phyloP scores from a whole-genome alignment of 2,329 filamentous ascomycete species.

The Venturia nashicola region DNA sequence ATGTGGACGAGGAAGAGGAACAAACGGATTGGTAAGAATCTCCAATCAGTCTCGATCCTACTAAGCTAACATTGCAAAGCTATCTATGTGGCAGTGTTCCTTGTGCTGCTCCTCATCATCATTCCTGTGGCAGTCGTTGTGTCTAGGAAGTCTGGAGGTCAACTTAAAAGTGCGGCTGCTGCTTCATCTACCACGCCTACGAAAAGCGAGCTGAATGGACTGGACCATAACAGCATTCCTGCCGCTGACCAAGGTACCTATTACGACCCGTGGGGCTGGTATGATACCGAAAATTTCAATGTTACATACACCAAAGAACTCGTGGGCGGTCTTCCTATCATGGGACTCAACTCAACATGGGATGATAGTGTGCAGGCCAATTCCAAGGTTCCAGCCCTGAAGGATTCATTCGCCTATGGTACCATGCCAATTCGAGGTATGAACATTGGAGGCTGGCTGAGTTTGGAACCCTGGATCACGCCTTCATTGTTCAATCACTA shows the following conservation, averaged over 20 bases:
- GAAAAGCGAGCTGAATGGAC: conserved; percentile 33
- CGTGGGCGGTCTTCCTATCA: conserved; percentile 77
- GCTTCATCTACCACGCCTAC: conserved; percentile 13
- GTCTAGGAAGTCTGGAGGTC: conserved; percentile 29
- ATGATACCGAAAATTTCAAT: conserved; percentile 83
- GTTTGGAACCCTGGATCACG: conserved; percentile 88
- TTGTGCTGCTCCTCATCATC: conserved; percentile 32
- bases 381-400: conserved; percentile 63
- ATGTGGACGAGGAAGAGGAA: conserved; percentile 26
- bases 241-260: conserved; percentile 58
- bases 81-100: conserved; percentile 25
- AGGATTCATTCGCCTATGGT: conserved; percentile 67
- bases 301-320: conserved; percentile 79
- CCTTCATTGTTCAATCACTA: conserved; percentile 76
- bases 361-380: conserved; percentile 74
- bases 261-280: conserved; percentile 85
- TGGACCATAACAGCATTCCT: conserved; percentile 32
- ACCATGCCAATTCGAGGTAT: conserved; percentile 74
- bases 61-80: conserved; percentile 17
- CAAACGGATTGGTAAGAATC: conserved; percentile 48
- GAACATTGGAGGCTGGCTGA: conserved; percentile 89
- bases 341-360: conserved; percentile 78
- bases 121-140: conserved; percentile 35
- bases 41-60: conserved; percentile 15
- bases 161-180: conserved; percentile 16